A percentile compares a stretch with the other conserved stretches of the same genome.
phyloP scores from a whole-genome alignment of 495 filamentous ascomycete species.

The Haplographium delicatum region DNA sequence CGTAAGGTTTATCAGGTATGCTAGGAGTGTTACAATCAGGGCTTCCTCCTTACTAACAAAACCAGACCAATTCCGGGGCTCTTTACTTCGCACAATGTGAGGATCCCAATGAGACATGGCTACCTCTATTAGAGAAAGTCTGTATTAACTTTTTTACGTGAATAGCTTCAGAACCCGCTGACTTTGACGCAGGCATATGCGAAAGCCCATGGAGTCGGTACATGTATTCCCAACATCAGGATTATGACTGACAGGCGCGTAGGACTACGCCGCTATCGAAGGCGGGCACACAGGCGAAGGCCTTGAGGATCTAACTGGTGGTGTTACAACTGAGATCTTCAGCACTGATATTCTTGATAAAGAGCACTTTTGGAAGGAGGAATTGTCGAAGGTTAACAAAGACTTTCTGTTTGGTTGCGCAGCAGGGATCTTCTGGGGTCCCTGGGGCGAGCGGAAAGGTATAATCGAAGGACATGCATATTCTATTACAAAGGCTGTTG shows the following conservation, averaged over 20 bases:
- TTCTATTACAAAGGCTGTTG: conserved; percentile 75
- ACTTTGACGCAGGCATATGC: too few relatives aligned
- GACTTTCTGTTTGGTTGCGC: conserved; percentile 81
- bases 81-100: conserved; percentile 83
- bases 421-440: conserved; percentile 41
- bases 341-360: conserved; percentile 79
- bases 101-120: conserved; percentile 85
- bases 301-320: conserved; percentile 87
- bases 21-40: too few relatives aligned
- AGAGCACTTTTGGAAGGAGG: conserved; percentile 79
- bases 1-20: conserved; percentile 34
- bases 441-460: conserved; percentile 56
- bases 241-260: too few relatives aligned
- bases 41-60: conserved; percentile 32
- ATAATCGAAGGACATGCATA: conserved; percentile 79
- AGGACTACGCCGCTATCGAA: conserved; percentile 15
- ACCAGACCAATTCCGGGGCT: conserved; percentile 64
- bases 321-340: conserved; percentile 75
- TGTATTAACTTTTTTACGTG: conserved; percentile 59
- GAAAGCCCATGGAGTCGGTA: conserved; percentile 42
- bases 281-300: conserved; percentile 49
- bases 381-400: conserved; percentile 75
- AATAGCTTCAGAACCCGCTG: too few relatives aligned
- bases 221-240: too few relatives aligned
- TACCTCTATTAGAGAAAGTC: conserved; percentile 90